Base-by-base conservation (phyloP, 1,284 basidiomycete species). In the Pisolithus thermaeus region DNA sequence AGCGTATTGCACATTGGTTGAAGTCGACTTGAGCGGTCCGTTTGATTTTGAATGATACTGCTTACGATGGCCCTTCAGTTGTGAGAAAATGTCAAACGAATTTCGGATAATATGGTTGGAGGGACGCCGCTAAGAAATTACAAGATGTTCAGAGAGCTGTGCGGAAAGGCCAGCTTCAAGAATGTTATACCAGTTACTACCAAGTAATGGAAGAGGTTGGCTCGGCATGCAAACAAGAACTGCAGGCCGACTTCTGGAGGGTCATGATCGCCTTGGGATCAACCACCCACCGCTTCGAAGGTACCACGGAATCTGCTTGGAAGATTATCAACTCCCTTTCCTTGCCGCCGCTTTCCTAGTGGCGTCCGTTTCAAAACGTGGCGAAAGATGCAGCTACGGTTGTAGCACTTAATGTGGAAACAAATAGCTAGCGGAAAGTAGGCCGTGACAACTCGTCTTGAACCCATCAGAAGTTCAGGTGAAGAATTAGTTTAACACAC, bases 91-190 rank as follows among this genome's bases (percentile, higher is more conserved):
- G 16, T 27, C 9, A 42, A 42, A 30, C 60, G 58, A 2, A 64
- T 66, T 16, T 68, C 74, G 18, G 78, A 78, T 55, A 62, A 64
- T 54, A 69, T 76, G 28, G 61, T 80, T 53, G 71, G 68, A 4
- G 76, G 76, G 11, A 59, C 61, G 3, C 52, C 65, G 23, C 39
- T 52, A 22, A 51, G 59, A 20, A 63, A 54, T 35, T 38, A 65
- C 18, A 18, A 50, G 1, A 49, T 63, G 37, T 63, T 67, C 49
- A 54, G 32, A 40, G 55, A 64, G 25, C 23, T 64, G 28, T 67
- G 65, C n/a, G 65, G 64, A 11, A 25, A 57, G 2, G 25, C 23
- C 4, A 56, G 48, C n/a, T 20, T 67, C 37, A 53, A 53, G 50
- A 64, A 65, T 20, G 45, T 67, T 1, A 4, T 65, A 44, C 47